Evolutionary conservation across 208 protist species (phyloP).

Genomic region (Cochliopodium minus): DNA sequence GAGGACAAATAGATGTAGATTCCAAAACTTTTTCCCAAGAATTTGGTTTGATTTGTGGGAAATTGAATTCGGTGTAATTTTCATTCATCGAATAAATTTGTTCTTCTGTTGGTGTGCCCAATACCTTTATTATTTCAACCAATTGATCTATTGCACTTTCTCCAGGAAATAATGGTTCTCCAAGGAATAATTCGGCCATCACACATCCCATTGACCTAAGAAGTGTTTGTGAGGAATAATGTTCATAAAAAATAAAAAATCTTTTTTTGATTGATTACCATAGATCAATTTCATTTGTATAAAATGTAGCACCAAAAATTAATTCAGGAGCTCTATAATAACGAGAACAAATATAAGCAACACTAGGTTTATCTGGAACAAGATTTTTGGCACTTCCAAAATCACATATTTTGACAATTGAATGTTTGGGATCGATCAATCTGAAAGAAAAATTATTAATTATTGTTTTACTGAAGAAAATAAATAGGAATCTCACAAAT

Average conservation of each 20-base stretch:
- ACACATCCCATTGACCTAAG: conserved; percentile 89
- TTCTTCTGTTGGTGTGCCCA: conserved; percentile 59
- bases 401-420: conserved; percentile 81
- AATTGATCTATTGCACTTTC: conserved; percentile 67
- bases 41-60: conserved; percentile 78
- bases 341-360: conserved; percentile 77
- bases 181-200: conserved; percentile 90
- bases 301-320: conserved; percentile 78
- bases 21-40: conserved; percentile 60
- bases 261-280: conserved; percentile 5
- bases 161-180: conserved; percentile 81
- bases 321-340: conserved; percentile 83
- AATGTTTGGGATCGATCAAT: conserved; percentile 52
- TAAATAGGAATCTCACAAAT: no score
- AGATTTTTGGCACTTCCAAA: conserved; percentile 53
- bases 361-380: conserved; percentile 52
- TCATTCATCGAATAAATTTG: conserved; percentile 77
- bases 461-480: neutral
- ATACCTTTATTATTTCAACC: conserved; percentile 78
- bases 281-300: conserved; percentile 69
- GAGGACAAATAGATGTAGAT: conserved; percentile 13
- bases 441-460: no score
- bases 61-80: conserved; percentile 76
- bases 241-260: neutral
- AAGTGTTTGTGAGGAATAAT: conserved; percentile 29